Conservation (phyloP, 352 stramenopile species). For the Phytopythium kandeliae region DNA sequence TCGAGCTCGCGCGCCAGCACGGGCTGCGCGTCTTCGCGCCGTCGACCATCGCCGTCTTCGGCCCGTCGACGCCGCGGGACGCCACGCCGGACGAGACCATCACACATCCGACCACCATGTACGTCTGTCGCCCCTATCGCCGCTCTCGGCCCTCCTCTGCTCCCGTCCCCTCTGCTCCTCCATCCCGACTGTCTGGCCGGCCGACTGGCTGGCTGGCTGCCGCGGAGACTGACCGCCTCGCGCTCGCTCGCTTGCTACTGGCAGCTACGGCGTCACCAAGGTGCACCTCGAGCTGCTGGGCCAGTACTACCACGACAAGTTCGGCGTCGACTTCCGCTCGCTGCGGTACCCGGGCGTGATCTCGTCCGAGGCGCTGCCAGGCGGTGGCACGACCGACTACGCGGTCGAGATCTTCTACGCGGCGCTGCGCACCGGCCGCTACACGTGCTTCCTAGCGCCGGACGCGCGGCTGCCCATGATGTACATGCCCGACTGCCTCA, state of each 20-base stretch:
- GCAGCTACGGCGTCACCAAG: slow-evolving; percentile 88
- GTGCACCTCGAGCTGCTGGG: slow-evolving; percentile 87
- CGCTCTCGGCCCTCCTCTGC: too few species aligned
- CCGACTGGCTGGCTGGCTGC: too few species aligned
- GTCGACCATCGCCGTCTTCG: slow-evolving; percentile 90
- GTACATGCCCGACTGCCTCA: slow-evolving; percentile 93
- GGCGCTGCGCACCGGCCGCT: slow-evolving; percentile 81
- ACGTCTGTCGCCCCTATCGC: slow-evolving; percentile 14
- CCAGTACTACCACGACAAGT: slow-evolving; percentile 91
- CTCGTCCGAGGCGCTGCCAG: slow-evolving; percentile 80
- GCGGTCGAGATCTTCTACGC: slow-evolving; percentile 93
- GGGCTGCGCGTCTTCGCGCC: slow-evolving; percentile 85
- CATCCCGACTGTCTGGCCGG: too few species aligned
- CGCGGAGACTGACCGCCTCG: neutral
- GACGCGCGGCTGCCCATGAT: slow-evolving; percentile 90
- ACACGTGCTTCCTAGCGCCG: slow-evolving; percentile 83
- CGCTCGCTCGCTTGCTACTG: neutral
- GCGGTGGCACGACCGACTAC: slow-evolving; percentile 87
- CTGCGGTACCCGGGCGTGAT: slow-evolving; percentile 90
- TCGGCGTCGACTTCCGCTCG: slow-evolving; percentile 89
- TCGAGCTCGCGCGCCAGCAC: slow-evolving; percentile 87
- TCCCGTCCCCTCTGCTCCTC: too few species aligned
- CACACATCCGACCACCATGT: slow-evolving; percentile 91
- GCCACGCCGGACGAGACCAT: slow-evolving; percentile 86
- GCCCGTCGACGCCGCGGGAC: slow-evolving; percentile 79